Base-by-base conservation (phyloP, 2,329 filamentous ascomycete species). In the Tolypocladium tundrense region DNA sequence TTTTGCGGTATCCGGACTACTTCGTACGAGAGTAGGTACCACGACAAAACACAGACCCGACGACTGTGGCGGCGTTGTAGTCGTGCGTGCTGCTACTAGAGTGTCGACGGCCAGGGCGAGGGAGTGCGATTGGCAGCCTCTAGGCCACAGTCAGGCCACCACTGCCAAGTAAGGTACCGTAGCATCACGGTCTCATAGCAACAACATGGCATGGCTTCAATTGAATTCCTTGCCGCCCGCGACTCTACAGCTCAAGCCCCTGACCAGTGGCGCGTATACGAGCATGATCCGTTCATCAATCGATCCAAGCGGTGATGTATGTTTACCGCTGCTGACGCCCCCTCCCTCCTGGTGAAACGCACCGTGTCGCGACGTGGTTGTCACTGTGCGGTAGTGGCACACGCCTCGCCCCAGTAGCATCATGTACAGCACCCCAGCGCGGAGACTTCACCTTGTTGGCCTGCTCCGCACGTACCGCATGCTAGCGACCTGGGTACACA, bases 341-440 rank as follows among this genome's bases (percentile, higher is more conserved):
- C 27, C 27, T 42, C 48, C 43, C 43, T 39, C 57, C 16, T 21
- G 24, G 43, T 58, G 52, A 58, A 58, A 58, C 57, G 43, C 37
- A 54, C n/a, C 13, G 33, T 39, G 57, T 51, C 41, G 52, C 19
- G 40, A 31, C 19, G 54, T 27, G 35, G n/a, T 2, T 33, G 6
- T 4, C 4, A 51, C 48, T n/a, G 48, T 52, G 14, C 31, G 31
- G 48, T 4, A 35, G 27, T 52, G 48, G 31, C 9, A 31, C 24
- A 16, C 1, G 45, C 16, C 27, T 21, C 48, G 31, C 16, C 2
- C 19, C 31, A 52, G n/a, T 52, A 37, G 48, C 48, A 9, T 19
- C 10, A 10, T 7, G 48, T 31, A 37, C 31, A 52, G 31, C 19
- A 31, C 21, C 31, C 19, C 19, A 9, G 31, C 13, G 16, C 14